Evolutionary conservation across 768 basidiomycete species (phyloP).

Genomic region (Paxillus rubicundulus): DNA sequence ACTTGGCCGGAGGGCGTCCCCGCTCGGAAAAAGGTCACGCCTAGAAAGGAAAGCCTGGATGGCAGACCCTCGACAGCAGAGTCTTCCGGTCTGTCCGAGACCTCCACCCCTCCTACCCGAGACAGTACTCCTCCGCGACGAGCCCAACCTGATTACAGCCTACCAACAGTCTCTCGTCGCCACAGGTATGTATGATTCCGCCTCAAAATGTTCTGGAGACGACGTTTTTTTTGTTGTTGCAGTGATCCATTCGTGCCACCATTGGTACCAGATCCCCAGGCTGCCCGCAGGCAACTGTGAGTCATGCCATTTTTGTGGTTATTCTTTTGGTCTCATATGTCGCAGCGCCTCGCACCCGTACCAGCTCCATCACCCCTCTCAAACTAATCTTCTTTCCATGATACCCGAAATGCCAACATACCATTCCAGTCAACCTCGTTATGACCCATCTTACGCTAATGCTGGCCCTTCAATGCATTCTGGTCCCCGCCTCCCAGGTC

Average conservation of each 20-base stretch:
- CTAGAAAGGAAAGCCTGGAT: conserved; percentile 58
- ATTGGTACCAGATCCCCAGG: conserved; percentile 43
- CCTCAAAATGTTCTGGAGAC: conserved; percentile 5
- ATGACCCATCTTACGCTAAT: conserved; percentile 49
- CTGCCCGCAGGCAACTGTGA: conserved; percentile 47
- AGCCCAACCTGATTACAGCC: conserved; percentile 37
- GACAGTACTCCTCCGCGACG: conserved; percentile 64
- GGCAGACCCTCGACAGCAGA: conserved; percentile 72
- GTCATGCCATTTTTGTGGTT: conserved; percentile 17
- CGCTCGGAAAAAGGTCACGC: conserved; percentile 60
- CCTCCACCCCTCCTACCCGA: conserved; percentile 69
- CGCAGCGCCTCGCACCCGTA: conserved; percentile 45
- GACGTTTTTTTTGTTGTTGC: not conserved
- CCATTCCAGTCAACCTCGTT: conserved; percentile 46
- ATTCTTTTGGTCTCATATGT: conserved; percentile 15
- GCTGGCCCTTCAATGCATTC: conserved; percentile 26
- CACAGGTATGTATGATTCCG: conserved; percentile 31
- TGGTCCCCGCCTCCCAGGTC: conserved; percentile 39
- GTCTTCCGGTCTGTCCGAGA: conserved; percentile 68
- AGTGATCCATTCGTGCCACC: conserved; percentile 49
- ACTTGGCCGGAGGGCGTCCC: conserved; percentile 84
- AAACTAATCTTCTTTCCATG: conserved; percentile 48
- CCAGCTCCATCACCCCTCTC: conserved; percentile 39
- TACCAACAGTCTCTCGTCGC: conserved; percentile 41
- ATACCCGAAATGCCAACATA: conserved; percentile 59